phyloP scores from a whole-genome alignment of 768 basidiomycete genomes.

The Trametes elegans region DNA sequence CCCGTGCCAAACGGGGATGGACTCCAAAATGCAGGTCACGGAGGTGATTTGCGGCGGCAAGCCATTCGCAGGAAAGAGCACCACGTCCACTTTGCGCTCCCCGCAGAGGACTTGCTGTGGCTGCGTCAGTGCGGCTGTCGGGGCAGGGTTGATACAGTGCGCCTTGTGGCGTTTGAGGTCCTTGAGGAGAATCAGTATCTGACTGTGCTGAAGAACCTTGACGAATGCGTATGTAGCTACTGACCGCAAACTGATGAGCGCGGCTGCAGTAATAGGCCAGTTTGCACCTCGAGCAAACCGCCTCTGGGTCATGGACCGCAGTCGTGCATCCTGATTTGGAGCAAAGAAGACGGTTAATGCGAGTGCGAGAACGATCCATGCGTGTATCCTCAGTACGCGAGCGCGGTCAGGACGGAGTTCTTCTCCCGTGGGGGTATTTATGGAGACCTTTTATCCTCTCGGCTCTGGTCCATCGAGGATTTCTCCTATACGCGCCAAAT shows the following conservation, averaged over 20 bases:
- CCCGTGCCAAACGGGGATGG: not conserved
- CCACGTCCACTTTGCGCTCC: not conserved
- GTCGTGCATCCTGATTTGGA: not conserved
- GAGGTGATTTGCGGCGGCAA: not conserved
- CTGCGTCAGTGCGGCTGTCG: not conserved
- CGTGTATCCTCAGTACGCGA: too few relatives aligned
- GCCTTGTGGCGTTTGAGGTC: not conserved
- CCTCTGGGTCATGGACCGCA: not conserved
- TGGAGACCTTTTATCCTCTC: too few relatives aligned
- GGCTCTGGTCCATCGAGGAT: too few relatives aligned
- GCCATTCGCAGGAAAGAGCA: slow-evolving; percentile 4
- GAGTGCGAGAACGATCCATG: not conserved
- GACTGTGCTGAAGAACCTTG: too few relatives aligned
- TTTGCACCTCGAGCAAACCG: not conserved
- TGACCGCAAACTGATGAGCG: slow-evolving; percentile 1
- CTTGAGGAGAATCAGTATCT: not conserved
- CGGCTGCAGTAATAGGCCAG: not conserved
- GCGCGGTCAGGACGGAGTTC: too few relatives aligned
- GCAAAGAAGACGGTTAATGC: not conserved
- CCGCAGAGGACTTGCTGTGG: not conserved
- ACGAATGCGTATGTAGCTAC: too few relatives aligned
- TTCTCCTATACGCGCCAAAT: too few relatives aligned
- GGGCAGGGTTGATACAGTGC: not conserved
- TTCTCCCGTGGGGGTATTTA: too few relatives aligned
- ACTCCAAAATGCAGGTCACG: not conserved